Evolutionary conservation across 768 basidiomycete genomes (phyloP).

Genomic region (Amanita subjunquillea): DNA sequence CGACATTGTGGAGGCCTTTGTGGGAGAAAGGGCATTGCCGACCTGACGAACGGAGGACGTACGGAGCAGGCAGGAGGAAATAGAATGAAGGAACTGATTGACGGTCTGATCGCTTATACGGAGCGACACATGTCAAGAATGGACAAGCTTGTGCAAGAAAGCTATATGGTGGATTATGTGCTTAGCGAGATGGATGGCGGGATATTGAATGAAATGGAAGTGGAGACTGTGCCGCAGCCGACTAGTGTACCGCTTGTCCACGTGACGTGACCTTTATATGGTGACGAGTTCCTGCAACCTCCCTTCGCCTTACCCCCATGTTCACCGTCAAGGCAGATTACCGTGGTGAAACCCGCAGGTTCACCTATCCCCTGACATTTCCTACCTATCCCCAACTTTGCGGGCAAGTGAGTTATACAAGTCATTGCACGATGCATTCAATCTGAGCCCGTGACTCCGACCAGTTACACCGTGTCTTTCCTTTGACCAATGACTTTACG

Average conservation of each 20-base stretch:
- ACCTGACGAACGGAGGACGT: slow-evolving; percentile 8
- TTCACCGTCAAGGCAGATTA: slow-evolving; percentile 79
- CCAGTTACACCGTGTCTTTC: slow-evolving; percentile 66
- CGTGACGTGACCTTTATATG: background rate
- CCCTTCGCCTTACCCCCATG: slow-evolving; percentile 29
- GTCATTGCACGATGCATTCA: slow-evolving; percentile 1
- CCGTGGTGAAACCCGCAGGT: slow-evolving; percentile 55
- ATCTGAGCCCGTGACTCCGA: slow-evolving; percentile 7
- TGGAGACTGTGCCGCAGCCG: slow-evolving; percentile 15
- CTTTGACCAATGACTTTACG: slow-evolving; percentile 47
- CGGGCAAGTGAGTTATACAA: slow-evolving; percentile 40
- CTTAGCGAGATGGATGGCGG: slow-evolving; percentile 83
- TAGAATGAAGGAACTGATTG: slow-evolving; percentile 65
- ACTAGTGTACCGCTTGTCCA: background rate
- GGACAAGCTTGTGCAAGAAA: slow-evolving; percentile 86
- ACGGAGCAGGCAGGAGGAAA: slow-evolving; percentile 17
- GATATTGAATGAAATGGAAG: slow-evolving; percentile 45
- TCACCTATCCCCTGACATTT: slow-evolving; percentile 46
- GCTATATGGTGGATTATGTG: slow-evolving; percentile 89
- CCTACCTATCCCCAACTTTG: slow-evolving; percentile 54
- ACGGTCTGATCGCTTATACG: slow-evolving; percentile 87
- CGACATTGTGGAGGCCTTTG: slow-evolving; percentile 63
- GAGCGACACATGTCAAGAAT: slow-evolving; percentile 84
- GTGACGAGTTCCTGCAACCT: background rate
- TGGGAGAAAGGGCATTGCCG: slow-evolving; percentile 21